phyloP scores from a whole-genome alignment of 2,329 filamentous ascomycete species.

The Thermoascus crustaceus region DNA sequence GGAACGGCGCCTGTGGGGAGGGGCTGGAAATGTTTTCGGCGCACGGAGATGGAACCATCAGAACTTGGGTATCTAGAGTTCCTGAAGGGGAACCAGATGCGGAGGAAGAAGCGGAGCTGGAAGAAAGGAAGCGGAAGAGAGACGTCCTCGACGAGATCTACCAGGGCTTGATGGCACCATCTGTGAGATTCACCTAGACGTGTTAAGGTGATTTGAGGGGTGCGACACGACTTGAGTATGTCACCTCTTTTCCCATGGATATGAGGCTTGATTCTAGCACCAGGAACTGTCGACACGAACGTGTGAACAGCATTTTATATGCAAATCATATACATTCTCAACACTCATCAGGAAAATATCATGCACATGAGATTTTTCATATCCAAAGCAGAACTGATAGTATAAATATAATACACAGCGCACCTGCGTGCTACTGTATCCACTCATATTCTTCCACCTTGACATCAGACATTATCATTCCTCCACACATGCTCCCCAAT shows the following conservation, averaged over 20 bases:
- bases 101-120: conserved; percentile 43
- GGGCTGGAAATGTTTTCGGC: conserved; percentile 69
- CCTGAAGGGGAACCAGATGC: conserved; percentile 39
- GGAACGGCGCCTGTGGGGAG: conserved; percentile 48
- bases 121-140: conserved; percentile 58
- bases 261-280: background rate
- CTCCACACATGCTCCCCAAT: conserved; percentile 22
- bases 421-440: background rate
- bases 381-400: no score
- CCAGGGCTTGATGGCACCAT: conserved; percentile 62
- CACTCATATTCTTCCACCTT: background rate
- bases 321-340: no score
- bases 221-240: background rate
- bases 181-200: conserved; percentile 53
- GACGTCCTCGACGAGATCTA: conserved; percentile 75
- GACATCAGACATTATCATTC: conserved; percentile 10
- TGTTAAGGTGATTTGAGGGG: no score
- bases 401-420: background rate
- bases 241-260: background rate
- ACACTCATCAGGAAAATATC: no score
- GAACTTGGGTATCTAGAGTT: conserved; percentile 62
- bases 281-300: background rate
- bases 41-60: conserved; percentile 76
- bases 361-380: no score
- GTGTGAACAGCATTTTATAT: background rate